Evolutionary conservation across 305 asterid genomes (phyloP), one percentile per base, ranked within the genome.

Genomic region (Fraxinus paxiana): DNA sequence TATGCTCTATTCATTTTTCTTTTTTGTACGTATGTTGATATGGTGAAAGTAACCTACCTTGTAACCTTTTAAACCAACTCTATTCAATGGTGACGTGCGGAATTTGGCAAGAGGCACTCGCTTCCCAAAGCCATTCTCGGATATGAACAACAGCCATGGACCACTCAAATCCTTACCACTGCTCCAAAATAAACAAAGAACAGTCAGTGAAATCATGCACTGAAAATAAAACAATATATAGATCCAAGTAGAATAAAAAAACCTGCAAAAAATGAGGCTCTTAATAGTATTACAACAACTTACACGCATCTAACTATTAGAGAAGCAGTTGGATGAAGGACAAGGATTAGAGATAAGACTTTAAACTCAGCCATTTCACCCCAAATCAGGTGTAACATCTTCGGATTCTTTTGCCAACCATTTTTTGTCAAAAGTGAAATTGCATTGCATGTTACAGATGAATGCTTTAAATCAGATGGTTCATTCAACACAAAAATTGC

Each of bases 111-210:
- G 92, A 79, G 99, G 97, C 82, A 96, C 99, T 85, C 99, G 89
- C 90, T 96, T 96, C 72, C 99, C 99, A 77, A 31, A 84, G 69
- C 99, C 99, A 87, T 81, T 94, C 83, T 93, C 98, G 0, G 98
- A 92, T 86, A 96, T 90, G 81, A 96, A 96, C 82, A 96, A 89
- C 91, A 96, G 86, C 98, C 99, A 96, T 80, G 98, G 99, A 76
- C 98, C 99, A 48, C 87, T 63, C 30, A 63, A 76, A 77, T 87
- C 86, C 90, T 86, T 92, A 80, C 86, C 81, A 81, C 97, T 91
- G 81, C 78, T 81, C 78, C 35, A 82, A 85, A 79, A 79, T 3
- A 77, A 75, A 80, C 67, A 72, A 81, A 41, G 20, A 46, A 77
- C 22, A 76, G 17, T 8, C 43, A 65, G 72, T n/a, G 71, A 81